Conservation (phyloP, 2,329 filamentous ascomycete species). For the Xylaria polymorpha region DNA sequence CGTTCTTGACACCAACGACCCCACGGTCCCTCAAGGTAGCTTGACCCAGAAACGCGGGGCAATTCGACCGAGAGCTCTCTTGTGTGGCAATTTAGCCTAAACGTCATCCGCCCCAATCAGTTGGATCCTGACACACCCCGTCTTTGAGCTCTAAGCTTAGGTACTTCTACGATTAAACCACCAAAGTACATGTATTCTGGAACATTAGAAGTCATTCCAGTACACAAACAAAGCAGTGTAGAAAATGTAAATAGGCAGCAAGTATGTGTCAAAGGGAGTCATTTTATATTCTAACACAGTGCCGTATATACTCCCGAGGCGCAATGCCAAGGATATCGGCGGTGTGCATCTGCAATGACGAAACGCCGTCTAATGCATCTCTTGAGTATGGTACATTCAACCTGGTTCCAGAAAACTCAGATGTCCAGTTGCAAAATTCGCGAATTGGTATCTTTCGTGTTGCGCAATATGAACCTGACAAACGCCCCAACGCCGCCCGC, state of each 20-base stretch:
- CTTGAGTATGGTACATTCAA: conserved; percentile 45
- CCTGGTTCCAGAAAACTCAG: conserved; percentile 30
- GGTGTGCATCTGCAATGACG: conserved; percentile 25
- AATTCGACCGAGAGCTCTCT: conserved; percentile 29
- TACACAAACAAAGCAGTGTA: neutral
- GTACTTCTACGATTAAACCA: no score
- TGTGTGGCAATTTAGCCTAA: conserved; percentile 38
- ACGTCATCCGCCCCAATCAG: conserved; percentile 35
- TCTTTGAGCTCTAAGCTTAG: neutral
- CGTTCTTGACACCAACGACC: conserved; percentile 21
- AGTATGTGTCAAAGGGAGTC: conserved; percentile 1
- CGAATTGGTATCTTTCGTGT: conserved; percentile 36
- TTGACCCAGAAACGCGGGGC: conserved; percentile 33
- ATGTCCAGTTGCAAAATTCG: conserved; percentile 27
- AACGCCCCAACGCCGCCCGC: conserved; percentile 46
- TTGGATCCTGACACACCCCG: neutral
- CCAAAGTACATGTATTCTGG: no score
- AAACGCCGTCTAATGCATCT: conserved; percentile 41
- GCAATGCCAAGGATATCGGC: conserved; percentile 16
- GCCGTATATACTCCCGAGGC: neutral
- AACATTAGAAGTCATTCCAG: no score
- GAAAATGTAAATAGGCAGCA: neutral
- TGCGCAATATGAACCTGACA: conserved; percentile 26
- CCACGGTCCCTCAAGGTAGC: conserved; percentile 28
- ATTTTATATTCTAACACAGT: conserved; percentile 11